Base-by-base conservation (phyloP, 495 filamentous ascomycete genomes). In the Hypoxylon lenormandii region DNA sequence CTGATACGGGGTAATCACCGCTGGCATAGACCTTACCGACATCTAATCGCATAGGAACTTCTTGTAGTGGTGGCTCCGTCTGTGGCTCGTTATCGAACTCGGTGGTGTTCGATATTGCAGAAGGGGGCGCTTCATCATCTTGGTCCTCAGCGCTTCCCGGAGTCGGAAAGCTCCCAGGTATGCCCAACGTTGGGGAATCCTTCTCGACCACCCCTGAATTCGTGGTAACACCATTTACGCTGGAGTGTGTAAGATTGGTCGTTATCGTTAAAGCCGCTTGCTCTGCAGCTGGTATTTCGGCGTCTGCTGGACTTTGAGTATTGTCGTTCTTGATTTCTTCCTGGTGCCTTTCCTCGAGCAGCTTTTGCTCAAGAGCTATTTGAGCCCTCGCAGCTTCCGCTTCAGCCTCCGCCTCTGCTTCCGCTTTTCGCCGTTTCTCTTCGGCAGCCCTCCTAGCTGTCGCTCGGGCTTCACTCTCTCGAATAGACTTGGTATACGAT, bases 401-500 rank as follows among this genome's bases (percentile, higher is more conserved):
- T n/a, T 49, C 46, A 47, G 42, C 55, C 28, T 38, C 60, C 19
- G 42, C 38, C 36, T 63, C 59, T 15, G 38, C 38, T 45, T 45
- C 42, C 5, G 16, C 42, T 21, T 45, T 81, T 60, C 69, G 76
- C 57, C 72, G 82, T 64, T 69, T 78, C 33, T 82, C 77, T 33
- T 80, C 80, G n/a, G 77, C 79, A 12, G 67, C 76, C 59, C 75
- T 73, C 57, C 79, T 79, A 58, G 79, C 83, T 77, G 88, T 84
- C 12, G 56, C 60, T 60, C 82, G 85, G 60, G 84, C 83, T 72
- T 92, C 86, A 70, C 80, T 89, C 71, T 91, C 89, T 64, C 88
- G 85, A 43, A 93, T 87, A 18, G 89, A 90, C 57, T 89, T 89
- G 47, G 89, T 93, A 66, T 94, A 92, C 0, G 91, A 91, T 47